A percentile compares a stretch with the other conserved stretches of the same genome.
Conservation (phyloP, 1,284 basidiomycete genomes). For the Chondrostereum purpureum region DNA sequence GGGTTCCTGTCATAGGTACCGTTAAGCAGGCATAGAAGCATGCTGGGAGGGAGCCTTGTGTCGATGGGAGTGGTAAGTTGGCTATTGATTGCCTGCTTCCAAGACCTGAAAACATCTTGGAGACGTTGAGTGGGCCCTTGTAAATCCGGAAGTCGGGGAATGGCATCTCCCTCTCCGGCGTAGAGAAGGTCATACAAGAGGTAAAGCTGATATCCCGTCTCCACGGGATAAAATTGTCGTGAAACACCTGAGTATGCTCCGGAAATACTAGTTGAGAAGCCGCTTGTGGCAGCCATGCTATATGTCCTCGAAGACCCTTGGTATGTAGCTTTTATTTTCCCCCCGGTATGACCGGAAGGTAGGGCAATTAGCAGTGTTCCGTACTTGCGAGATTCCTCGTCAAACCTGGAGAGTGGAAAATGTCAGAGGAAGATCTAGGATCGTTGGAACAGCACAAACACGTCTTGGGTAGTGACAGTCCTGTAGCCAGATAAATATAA, state of each 20-base stretch:
- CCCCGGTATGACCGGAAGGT: constrained; percentile 5
- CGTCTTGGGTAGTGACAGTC: neutral
- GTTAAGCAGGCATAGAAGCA: constrained; percentile 1
- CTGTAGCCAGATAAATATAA: too few relatives aligned
- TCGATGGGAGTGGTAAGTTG: neutral
- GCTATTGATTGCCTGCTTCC: constrained; percentile 4
- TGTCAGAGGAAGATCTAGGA: neutral
- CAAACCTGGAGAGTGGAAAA: neutral
- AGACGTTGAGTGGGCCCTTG: neutral
- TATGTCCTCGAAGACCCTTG: constrained; percentile 3
- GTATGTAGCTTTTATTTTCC: constrained; percentile 1
- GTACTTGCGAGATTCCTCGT: constrained; percentile 5
- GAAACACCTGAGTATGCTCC: constrained; percentile 5
- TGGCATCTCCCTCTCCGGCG: neutral
- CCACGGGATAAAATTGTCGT: constrained; percentile 1
- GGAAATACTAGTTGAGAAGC: constrained; percentile 1
- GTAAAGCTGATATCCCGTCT: constrained; percentile 4
- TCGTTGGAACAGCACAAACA: neutral
- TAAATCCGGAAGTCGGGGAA: constrained; percentile 6
- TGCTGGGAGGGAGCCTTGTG: neutral
- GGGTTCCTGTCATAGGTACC: neutral
- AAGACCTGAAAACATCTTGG: constrained; percentile 4
- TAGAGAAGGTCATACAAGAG: constrained; percentile 5
- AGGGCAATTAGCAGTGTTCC: constrained; percentile 3
- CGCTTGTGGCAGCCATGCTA: neutral